Evolutionary conservation across 1,284 basidiomycete species (phyloP), one percentile per base, ranked within the genome.

Genomic region (Austroboletus novae-zelandiae): DNA sequence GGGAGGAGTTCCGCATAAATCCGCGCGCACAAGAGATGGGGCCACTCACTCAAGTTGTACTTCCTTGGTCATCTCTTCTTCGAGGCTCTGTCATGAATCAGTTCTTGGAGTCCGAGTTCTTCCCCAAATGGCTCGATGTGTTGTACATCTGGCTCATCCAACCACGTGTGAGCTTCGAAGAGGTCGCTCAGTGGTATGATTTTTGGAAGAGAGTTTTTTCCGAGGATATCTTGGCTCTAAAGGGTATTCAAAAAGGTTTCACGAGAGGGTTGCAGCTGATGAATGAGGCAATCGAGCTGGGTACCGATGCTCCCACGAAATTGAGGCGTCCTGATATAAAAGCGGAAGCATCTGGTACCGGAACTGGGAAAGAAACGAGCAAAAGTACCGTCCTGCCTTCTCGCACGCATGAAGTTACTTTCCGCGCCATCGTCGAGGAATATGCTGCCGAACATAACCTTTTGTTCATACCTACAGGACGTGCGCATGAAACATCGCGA

Each of bases 71-170:
- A 25, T 47, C 69, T 15, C 74, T 93, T 40, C 73, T 99, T 30
- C 85, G 91, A 5, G 70, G 81, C 0, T 86, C 88, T 2, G 82
- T 94, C 53, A 77, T 95, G 56, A 78, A 84, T 2, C 89, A 93
- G 61, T 71, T 98, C 8, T 72, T 98, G 55, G 91, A 95, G 66
- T 78, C 80, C 9, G 93, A 94, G 61, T 96, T 99, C 74, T 97
- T 98, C 79, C 91, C 92, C 2, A 94, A 95, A 65, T 99, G 94
- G 94, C 77, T 99, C 45, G 84, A 92, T 40, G 83, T 91, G n/a
- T 73, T 99, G 34, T 86, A 94, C 62, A 71, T 91, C 37, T 98
- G 95, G 97, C 84, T 99, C 47, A 77, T 86, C 11, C 89, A 93
- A 65, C 86, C 91, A 0, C 78, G 74, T 27, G 87, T 86, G 60